A percentile compares a stretch with the other conserved stretches of the same genome.
These are phyloP conservation scores for Sabuloglossum arenarium DNA, from an alignment of 495 filamentous ascomycete genomes.

Conservation along the genomic window DNA sequence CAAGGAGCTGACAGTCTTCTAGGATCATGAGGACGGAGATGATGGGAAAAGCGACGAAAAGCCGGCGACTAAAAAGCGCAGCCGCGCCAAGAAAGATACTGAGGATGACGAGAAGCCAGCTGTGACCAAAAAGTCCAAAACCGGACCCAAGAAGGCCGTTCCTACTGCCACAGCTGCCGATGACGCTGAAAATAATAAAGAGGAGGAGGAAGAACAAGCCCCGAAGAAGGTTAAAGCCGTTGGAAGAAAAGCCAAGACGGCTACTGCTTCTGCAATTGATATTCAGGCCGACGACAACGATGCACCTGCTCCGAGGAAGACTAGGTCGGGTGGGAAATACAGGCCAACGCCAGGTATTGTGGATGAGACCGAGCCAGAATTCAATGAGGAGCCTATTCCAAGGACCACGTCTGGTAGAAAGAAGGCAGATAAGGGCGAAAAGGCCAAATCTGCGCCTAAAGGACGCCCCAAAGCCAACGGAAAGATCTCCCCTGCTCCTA, in stretches of 20 bases:
- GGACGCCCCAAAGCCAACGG: background rate
- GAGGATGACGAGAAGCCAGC: slow-evolving; percentile 15
- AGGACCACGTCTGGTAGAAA: background rate
- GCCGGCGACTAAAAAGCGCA: slow-evolving; percentile 22
- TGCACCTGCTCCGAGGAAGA: background rate
- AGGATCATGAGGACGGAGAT: slow-evolving; percentile 12
- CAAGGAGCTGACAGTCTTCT: slow-evolving; percentile 15
- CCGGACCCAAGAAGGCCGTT: slow-evolving; percentile 13
- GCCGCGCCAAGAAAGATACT: slow-evolving; percentile 17
- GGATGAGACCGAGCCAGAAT: background rate
- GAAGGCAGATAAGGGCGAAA: background rate
- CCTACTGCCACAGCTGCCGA: slow-evolving; percentile 9
- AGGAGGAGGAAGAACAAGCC: slow-evolving; percentile 3
- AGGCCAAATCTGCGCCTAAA: background rate
- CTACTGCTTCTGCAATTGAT: background rate
- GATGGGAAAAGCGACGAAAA: slow-evolving; percentile 11
- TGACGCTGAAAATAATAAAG: slow-evolving; percentile 12
- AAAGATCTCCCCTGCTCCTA: background rate
- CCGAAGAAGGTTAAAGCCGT: background rate
- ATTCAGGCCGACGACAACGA: background rate
- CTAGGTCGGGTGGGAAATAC: background rate
- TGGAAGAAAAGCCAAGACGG: background rate
- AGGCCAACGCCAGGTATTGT: background rate
- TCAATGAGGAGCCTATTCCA: background rate
- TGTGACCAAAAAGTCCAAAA: slow-evolving; percentile 10